Conservation (phyloP, 371 early-diverging fungal species). For the Mucor sp. region DNA sequence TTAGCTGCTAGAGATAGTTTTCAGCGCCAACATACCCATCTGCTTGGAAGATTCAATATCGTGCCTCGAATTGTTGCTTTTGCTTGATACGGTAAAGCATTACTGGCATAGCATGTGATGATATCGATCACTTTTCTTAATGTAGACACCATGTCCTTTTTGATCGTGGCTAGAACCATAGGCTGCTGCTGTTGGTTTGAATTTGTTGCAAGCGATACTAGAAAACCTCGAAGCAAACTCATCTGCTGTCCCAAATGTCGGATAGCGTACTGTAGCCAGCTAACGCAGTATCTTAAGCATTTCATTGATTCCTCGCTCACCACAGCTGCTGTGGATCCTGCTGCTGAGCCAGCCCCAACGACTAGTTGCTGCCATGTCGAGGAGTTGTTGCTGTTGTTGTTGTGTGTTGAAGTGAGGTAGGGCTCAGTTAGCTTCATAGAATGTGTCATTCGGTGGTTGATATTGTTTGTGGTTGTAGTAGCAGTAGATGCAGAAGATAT, state of each 20-base stretch:
- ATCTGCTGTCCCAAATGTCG: conserved; percentile 81
- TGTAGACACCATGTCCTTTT: conserved; percentile 82
- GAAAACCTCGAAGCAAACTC: conserved; percentile 59
- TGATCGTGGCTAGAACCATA: conserved; percentile 58
- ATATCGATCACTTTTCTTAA: conserved; percentile 85
- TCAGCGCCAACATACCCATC: conserved; percentile 59
- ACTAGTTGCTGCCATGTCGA: conserved; percentile 69
- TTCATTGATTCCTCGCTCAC: conserved; percentile 79
- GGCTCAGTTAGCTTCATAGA: conserved; percentile 1
- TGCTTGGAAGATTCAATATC: conserved; percentile 78
- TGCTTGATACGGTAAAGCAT: conserved; percentile 82
- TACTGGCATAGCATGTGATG: conserved; percentile 82
- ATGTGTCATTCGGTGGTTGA: not conserved
- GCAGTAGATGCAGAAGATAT: not conserved
- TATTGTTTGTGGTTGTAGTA: not conserved
- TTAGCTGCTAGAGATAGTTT: not conserved
- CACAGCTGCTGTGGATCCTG: conserved; percentile 69
- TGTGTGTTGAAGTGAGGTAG: not conserved
- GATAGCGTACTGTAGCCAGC: conserved; percentile 85
- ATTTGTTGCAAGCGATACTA: conserved; percentile 56
- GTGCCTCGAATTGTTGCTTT: conserved; percentile 77
- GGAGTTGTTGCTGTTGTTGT: not conserved
- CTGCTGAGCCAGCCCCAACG: conserved; percentile 65
- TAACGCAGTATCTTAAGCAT: conserved; percentile 75
- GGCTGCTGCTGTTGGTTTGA: conserved; percentile 14